Conservation (phyloP, 2,329 filamentous ascomycete species). For the Ophiostoma angusticollis region DNA sequence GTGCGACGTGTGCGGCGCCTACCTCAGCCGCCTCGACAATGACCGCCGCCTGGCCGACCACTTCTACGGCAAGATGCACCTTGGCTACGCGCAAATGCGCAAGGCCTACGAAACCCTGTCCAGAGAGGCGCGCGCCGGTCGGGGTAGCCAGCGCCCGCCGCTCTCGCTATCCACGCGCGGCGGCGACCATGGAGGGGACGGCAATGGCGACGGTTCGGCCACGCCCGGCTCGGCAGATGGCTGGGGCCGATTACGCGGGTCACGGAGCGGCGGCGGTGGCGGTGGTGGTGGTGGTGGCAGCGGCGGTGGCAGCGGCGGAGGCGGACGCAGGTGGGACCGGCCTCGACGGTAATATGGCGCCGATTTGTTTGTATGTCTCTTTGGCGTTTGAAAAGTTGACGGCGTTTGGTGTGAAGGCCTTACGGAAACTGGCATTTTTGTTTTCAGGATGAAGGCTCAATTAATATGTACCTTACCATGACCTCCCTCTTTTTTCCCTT, state of each 20-base stretch:
- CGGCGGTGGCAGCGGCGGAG: slow-evolving; percentile 36
- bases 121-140: slow-evolving; percentile 60
- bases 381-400: no score
- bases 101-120: slow-evolving; percentile 81
- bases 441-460: no score
- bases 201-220: slow-evolving; percentile 29
- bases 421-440: no score
- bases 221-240: slow-evolving; percentile 25
- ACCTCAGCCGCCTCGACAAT: slow-evolving; percentile 84
- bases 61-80: slow-evolving; percentile 98
- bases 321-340: slow-evolving; percentile 31
- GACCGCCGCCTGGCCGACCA: slow-evolving; percentile 89
- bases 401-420: no score
- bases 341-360: slow-evolving; percentile 34
- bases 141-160: slow-evolving; percentile 28
- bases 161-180: slow-evolving; percentile 27
- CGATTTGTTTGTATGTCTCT: neutral
- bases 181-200: slow-evolving; percentile 25
- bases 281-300: slow-evolving; percentile 37
- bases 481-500: no score
- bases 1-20: slow-evolving; percentile 95
- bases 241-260: slow-evolving; percentile 32
- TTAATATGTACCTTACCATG: no score
- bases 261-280: slow-evolving; percentile 40
- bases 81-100: slow-evolving; percentile 96